Conservation (phyloP, 2,329 filamentous ascomycete genomes). For the Hortaea werneckii region DNA sequence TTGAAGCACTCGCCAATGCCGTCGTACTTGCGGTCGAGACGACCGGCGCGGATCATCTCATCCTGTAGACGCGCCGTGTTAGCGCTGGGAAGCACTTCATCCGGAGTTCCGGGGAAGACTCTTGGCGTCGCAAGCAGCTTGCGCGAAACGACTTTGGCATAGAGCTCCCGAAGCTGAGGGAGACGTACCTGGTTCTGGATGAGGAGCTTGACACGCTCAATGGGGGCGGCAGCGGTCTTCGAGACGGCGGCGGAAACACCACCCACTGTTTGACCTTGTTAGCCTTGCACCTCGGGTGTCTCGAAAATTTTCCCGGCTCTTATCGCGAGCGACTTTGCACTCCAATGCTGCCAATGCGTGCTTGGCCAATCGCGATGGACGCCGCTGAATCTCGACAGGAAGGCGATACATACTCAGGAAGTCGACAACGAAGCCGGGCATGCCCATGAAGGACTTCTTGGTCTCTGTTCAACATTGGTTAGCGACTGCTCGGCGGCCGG, state of each 20-base stretch:
- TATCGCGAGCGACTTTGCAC: conserved; percentile 16
- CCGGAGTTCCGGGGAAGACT: background rate
- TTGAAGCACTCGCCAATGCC: conserved; percentile 94
- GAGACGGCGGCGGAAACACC: conserved; percentile 99
- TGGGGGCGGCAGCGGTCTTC: conserved; percentile 99
- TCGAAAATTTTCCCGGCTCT: conserved; percentile 16
- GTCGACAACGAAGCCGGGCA: conserved; percentile 78
- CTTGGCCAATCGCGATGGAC: conserved; percentile 1
- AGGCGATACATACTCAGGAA: conserved; percentile 79
- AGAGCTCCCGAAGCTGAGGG: background rate
- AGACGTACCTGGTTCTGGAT: conserved; percentile 97
- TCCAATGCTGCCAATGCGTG: conserved; percentile 5
- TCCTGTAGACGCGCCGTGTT: conserved; percentile 57
- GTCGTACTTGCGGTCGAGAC: conserved; percentile 94
- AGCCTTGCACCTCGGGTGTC: background rate
- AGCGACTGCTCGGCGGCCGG: background rate
- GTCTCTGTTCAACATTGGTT: background rate
- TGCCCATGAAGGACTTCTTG: conserved; percentile 19
- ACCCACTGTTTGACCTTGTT: conserved; percentile 63
- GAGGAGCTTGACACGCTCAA: conserved; percentile 99
- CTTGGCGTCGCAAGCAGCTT: background rate
- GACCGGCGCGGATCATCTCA: conserved; percentile 99
- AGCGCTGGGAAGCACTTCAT: background rate
- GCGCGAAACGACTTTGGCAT: background rate
- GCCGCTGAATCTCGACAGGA: background rate